A percentile compares a stretch with the other conserved stretches of the same genome.
Evolutionary conservation across 805 yeast species (phyloP).

Genomic region (Debaryomyces castellii): DNA sequence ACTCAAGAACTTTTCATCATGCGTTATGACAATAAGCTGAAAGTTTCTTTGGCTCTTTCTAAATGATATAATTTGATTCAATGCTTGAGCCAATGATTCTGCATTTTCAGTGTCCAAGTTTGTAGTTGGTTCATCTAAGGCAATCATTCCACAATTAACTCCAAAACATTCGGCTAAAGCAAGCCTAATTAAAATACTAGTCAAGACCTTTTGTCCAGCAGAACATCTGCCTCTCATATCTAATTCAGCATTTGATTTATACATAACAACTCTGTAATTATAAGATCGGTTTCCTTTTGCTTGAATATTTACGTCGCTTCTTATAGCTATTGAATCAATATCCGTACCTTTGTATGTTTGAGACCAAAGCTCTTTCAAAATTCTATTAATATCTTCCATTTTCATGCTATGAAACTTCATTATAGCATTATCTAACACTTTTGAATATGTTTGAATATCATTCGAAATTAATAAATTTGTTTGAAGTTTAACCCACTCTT

Average conservation of each 20-base stretch:
- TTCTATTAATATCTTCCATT: constrained; percentile 89
- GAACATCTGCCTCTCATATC: constrained; percentile 99
- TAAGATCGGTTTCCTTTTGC: constrained; percentile 63
- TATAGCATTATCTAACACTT: constrained; percentile 87
- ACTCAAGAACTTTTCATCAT: constrained; percentile 86
- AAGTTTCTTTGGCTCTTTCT: constrained; percentile 81
- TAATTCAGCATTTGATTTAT: constrained; percentile 83
- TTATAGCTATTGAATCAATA: constrained; percentile 83
- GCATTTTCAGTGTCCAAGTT: constrained; percentile 88
- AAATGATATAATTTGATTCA: constrained; percentile 70
- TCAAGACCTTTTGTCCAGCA: constrained; percentile 95
- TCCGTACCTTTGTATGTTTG: constrained; percentile 93
- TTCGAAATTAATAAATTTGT: constrained; percentile 74
- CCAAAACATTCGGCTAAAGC: constrained; percentile 97
- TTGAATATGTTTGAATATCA: constrained; percentile 78
- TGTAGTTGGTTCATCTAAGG: constrained; percentile 97
- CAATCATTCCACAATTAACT: constrained; percentile 89
- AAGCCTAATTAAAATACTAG: constrained; percentile 84
- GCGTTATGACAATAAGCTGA: constrained; percentile 93
- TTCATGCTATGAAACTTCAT: constrained; percentile 89
- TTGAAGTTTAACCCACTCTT: constrained; percentile 74
- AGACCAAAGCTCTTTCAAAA: constrained; percentile 90
- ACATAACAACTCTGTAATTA: constrained; percentile 94
- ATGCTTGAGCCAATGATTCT: constrained; percentile 79
- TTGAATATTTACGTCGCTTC: constrained; percentile 67